Base-by-base conservation (phyloP, 2,329 filamentous ascomycete species). In the Phyllosticta ampelicida region DNA sequence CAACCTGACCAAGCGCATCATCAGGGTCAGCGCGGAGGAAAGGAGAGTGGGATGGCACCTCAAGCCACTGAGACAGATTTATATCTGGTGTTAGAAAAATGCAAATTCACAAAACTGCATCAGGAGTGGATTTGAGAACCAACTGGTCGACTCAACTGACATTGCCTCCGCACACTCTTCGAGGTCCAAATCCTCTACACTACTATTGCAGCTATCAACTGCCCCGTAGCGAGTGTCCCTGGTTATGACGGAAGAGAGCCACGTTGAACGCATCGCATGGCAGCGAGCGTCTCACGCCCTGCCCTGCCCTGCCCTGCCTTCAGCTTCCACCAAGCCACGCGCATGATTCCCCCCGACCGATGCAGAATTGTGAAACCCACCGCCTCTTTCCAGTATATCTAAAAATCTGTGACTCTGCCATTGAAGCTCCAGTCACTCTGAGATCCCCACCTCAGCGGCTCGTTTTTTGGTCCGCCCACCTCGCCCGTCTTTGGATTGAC, bases 381-480 rank as follows among this genome's bases (percentile, higher is more conserved):
- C 13, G 6, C 13, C n/a, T n/a, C 36, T 44, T n/a, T 44, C n/a
- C 16, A 44, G n/a, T 10, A 5, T 13, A 16, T 51, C 49, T 51
- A 73, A 58, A 99, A 99, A 74, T 99, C 94, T 21, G 92, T 97
- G 57, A 95, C 91, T 62, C 92, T 79, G 52, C 94, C 94, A 72
- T 96, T 96, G 73, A 89, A 99, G 71, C 90, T 96, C 87, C 91
- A 99, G 70, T 88, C 85, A 0, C 89, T 86, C 0, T 67, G 70
- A 18, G 80, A 77, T 0, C 90, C 90, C 92, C 92, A 96, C 65
- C 91, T 77, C 69, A 97, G 69, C 55, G 94, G 94, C 74, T 99
- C 92, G 69, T 95, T 97, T 84, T 97, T 99, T 5, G 94, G 94
- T 0, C 94, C 94, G 5, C 94, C 94, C 10, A 96, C 84, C 78